Base-by-base conservation (phyloP, 192 early-diverging fungal genomes). In the Gamsiella multidivaricata region DNA sequence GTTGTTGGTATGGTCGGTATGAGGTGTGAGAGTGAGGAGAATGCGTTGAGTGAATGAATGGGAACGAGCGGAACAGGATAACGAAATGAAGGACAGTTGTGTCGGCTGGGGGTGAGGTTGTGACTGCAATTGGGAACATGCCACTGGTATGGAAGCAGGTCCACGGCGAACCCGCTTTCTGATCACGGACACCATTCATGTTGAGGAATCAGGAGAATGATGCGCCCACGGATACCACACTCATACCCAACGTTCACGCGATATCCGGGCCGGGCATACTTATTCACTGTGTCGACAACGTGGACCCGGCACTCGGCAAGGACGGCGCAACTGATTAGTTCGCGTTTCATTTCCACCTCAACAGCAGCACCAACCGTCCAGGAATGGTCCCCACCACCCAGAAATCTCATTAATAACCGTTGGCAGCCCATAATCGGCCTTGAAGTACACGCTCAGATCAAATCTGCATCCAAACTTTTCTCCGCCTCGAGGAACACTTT, bases 371-470 rank as follows among this genome's bases (percentile, higher is more conserved):
- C 25, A n/a, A 47, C 39, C 20, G 47, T 52, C n/a, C 14, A 32
- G 14, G 23, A 47, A 1, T 64, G 61, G 61, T 25, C 46, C 0
- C 46, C 28, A 8, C 43, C 45, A 1, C 42, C 59, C 22, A 22
- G 61, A 4, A 49, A 58, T 37, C 23, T 78, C 28, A 26, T 78
- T 37, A 69, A 78, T 11, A 61, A 49, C 15, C 50, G 60, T 23
- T 93, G 90, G 87, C 82, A 90, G 55, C 81, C 91, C 10, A 84
- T 93, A 45, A 93, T 98, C 59, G 96, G 96, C 1, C 84, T 98
- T 2, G 96, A 98, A 82, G 84, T 98, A 20, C 96, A 98, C 61
- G 91, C 90, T 15, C 94, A 96, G 82, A 81, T 98, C 18, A 65
- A 83, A 26, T 86, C 93, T 1, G 66, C 58, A 17, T 84, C 88